These are phyloP conservation scores for Spergularia azorica DNA, from an alignment of 179 eudicot species.

Conservation along the genomic window DNA sequence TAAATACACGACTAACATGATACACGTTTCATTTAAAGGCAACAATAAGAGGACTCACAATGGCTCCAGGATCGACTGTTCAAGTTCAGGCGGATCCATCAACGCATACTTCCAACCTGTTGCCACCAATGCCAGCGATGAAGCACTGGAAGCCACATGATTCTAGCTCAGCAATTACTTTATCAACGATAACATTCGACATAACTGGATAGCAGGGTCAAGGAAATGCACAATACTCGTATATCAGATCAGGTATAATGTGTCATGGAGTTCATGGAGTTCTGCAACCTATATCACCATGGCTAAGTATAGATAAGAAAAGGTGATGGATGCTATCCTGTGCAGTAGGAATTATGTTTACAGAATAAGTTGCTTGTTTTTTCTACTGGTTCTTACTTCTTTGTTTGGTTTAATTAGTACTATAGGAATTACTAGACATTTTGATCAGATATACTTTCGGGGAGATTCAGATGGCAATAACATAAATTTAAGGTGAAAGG, in stretches of 20 bases:
- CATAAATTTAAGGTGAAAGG: not conserved
- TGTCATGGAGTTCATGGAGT: not conserved
- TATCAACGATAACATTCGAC: constrained; percentile 59
- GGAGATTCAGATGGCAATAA: not conserved
- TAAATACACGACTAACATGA: constrained; percentile 5
- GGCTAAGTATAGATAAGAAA: not conserved
- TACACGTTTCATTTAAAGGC: constrained; percentile 17
- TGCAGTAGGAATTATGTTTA: no score
- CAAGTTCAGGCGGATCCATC: constrained; percentile 8
- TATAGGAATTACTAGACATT: not conserved
- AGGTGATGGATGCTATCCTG: no score
- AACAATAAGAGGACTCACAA: constrained; percentile 23
- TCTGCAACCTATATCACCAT: no score
- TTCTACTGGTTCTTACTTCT: not conserved
- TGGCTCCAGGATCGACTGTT: not conserved
- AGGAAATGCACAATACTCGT: constrained; percentile 32
- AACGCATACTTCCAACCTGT: constrained; percentile 66
- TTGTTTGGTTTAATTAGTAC: not conserved
- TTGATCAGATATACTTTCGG: not conserved
- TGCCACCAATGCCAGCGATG: constrained; percentile 77
- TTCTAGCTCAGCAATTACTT: constrained; percentile 75
- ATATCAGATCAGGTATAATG: not conserved
- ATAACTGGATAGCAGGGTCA: constrained; percentile 59
- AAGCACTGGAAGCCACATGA: constrained; percentile 80
- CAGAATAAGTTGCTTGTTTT: no score